These are phyloP conservation scores for Raffaelea arxii DNA, from an alignment of 2,329 filamentous ascomycete genomes.

Conservation along the genomic window DNA sequence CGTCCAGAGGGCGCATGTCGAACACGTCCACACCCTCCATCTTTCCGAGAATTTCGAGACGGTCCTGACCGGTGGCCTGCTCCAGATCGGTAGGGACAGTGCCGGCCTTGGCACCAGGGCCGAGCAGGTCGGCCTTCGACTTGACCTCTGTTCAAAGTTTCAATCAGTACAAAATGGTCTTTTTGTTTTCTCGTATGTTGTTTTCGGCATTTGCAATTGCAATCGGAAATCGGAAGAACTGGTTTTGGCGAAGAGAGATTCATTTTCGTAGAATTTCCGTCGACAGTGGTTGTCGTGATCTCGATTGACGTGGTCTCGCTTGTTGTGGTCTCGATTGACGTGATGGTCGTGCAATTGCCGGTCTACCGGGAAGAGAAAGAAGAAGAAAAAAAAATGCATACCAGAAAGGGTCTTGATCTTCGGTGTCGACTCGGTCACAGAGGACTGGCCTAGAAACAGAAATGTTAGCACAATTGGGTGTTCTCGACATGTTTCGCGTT, in stretches of 20 bases:
- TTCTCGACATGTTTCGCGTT: background rate
- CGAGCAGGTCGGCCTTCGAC: constrained; percentile 69
- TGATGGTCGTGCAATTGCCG: no score
- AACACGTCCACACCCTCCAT: constrained; percentile 98
- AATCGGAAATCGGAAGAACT: no score
- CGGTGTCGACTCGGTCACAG: constrained; percentile 14
- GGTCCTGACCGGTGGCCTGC: constrained; percentile 94
- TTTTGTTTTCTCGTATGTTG: background rate
- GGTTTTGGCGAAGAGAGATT: no score
- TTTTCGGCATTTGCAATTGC: no score
- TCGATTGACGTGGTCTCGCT: no score
- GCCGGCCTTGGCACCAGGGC: constrained; percentile 71
- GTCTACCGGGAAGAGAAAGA: no score
- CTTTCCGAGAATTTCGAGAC: constrained; percentile 97
- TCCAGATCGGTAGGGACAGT: constrained; percentile 89
- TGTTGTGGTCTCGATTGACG: no score
- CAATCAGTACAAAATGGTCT: constrained; percentile 8
- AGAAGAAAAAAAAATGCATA: constrained; percentile 21
- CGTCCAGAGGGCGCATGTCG: constrained; percentile 93
- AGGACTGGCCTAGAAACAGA: background rate
- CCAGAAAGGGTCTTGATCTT: constrained; percentile 34
- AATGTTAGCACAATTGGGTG: background rate
- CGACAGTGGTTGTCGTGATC: background rate
- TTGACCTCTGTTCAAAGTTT: constrained; percentile 60
- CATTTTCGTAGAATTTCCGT: no score